A percentile compares a stretch with the other conserved stretches of the same genome.
Conservation (phyloP, 441 rosid genomes). For the Gossypium lobatum region DNA sequence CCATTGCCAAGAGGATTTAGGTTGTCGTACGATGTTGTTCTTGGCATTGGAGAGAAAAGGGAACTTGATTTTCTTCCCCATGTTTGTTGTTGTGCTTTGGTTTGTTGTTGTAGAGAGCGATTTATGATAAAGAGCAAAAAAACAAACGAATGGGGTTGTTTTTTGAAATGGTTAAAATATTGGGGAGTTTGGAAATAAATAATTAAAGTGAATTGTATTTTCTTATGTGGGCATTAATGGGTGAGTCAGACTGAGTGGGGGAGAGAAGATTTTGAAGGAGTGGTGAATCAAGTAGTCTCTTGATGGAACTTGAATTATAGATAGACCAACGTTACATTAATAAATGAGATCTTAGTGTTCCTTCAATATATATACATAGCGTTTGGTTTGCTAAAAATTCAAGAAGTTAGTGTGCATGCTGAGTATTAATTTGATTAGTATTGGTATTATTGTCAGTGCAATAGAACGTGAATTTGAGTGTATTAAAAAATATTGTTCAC, state of each 20-base stretch:
- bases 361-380: no score
- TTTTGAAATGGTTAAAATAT: neutral
- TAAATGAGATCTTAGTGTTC: neutral
- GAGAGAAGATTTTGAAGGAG: slow-evolving; percentile 4
- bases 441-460: accelerated
- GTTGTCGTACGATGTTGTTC: neutral
- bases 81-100: neutral
- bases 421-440: no score
- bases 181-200: neutral
- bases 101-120: neutral
- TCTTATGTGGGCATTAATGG: slow-evolving; percentile 11
- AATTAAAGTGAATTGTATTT: neutral
- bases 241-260: slow-evolving; percentile 1
- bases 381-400: no score
- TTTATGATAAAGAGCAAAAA: neutral
- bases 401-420: no score
- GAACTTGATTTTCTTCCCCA: slow-evolving; percentile 36
- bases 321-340: neutral
- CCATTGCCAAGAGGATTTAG: slow-evolving; percentile 64
- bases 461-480: no score
- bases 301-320: neutral
- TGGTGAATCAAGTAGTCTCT: neutral
- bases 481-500: no score
- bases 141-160: neutral
- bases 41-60: slow-evolving; percentile 37